Conservation (phyloP, 305 asterid genomes). For the Fraxinus floribunda region DNA sequence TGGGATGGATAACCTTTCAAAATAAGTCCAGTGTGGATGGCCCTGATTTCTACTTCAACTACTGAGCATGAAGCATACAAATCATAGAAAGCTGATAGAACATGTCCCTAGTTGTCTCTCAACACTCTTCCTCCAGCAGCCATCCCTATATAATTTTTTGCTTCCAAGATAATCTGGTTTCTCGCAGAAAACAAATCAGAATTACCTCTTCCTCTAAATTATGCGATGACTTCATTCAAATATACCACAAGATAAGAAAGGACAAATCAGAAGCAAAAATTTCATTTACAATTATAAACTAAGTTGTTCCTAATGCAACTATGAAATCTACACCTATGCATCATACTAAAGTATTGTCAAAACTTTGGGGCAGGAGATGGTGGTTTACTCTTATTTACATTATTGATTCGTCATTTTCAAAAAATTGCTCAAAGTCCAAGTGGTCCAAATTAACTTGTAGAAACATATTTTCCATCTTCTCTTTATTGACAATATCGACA, state of each 20-base stretch:
- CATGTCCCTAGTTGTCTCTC: too few species aligned
- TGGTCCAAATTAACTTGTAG: conserved; percentile 25
- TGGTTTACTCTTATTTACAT: neutral
- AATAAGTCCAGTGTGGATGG: too few species aligned
- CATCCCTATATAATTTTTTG: neutral
- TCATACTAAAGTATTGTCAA: neutral
- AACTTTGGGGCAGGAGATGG: neutral
- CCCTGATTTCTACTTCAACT: too few species aligned
- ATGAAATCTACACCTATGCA: neutral
- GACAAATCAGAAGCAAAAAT: neutral
- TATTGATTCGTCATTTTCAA: too few species aligned
- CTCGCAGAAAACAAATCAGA: neutral
- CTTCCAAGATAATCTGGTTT: neutral
- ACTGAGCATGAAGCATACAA: too few species aligned
- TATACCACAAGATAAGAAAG: neutral
- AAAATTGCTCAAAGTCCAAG: conserved; percentile 16
- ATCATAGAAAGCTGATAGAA: too few species aligned
- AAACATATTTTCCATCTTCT: conserved; percentile 14
- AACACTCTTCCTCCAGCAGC: neutral
- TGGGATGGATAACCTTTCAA: too few species aligned
- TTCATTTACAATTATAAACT: neutral
- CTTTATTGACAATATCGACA: conserved; percentile 15
- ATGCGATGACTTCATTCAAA: neutral
- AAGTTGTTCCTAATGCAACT: neutral
- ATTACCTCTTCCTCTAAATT: neutral